Conservation (phyloP, 2,329 filamentous ascomycete genomes). For the Colletotrichum trifolii region DNA sequence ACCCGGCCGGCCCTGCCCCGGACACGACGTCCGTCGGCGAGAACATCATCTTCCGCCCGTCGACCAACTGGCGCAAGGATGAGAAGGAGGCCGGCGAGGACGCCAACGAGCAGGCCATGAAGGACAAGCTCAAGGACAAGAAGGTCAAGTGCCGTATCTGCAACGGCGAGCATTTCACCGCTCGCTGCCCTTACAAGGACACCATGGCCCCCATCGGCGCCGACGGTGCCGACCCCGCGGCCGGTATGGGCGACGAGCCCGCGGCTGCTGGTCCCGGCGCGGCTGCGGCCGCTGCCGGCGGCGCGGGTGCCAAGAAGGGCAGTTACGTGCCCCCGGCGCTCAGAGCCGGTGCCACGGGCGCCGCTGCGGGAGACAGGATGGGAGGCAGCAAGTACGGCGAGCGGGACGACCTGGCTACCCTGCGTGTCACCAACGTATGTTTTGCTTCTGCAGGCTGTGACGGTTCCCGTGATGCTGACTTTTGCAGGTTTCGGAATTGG, state of each 20-base stretch:
- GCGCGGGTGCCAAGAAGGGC: constrained; percentile 76
- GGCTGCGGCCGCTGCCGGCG: constrained; percentile 66
- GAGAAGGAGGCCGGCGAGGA: constrained; percentile 84
- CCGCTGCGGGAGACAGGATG: constrained; percentile 83
- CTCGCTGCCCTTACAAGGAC: constrained; percentile 98
- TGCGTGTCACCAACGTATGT: constrained; percentile 97
- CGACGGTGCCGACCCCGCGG: constrained; percentile 63
- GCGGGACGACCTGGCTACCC: constrained; percentile 93
- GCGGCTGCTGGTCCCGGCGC: constrained; percentile 32
- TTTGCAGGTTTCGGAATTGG: constrained; percentile 89
- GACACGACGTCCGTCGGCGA: constrained; percentile 95
- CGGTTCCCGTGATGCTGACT: constrained; percentile 41
- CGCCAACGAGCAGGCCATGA: constrained; percentile 78
- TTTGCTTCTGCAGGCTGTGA: constrained; percentile 14
- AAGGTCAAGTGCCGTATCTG: constrained; percentile 99
- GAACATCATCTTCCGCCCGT: constrained; percentile 97
- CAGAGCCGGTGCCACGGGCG: constrained; percentile 73
- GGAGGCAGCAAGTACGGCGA: constrained; percentile 84
- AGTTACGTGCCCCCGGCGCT: constrained; percentile 96
- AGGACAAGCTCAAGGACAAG: constrained; percentile 94
- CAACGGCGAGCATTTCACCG: constrained; percentile 98
- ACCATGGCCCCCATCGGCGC: constrained; percentile 90
- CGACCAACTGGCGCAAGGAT: constrained; percentile 92
- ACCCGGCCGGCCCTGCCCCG: constrained; percentile 81
- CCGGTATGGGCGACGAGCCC: constrained; percentile 64